Evolutionary conservation across 176 grass and related monocot species (phyloP), one percentile per base, ranked within the genome.

Genomic region (Echinochloa phyllopogon): DNA sequence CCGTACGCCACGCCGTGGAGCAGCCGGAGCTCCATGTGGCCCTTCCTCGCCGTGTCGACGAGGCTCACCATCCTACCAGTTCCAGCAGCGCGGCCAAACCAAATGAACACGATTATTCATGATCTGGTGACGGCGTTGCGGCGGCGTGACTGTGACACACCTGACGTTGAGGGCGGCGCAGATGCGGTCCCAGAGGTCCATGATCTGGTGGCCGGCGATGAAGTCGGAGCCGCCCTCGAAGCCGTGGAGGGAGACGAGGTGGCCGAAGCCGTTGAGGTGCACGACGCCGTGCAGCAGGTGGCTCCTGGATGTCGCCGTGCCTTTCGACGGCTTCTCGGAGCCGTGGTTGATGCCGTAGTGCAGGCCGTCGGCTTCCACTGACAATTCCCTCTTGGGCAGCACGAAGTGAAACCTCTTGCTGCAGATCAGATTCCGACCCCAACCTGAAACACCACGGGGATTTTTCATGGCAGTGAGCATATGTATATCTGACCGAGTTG

Each of bases 401-500:
- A 98, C 81, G 69, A 98, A 95, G 91, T 98, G 96, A 68, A 92
- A 98, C 77, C 96, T 88, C 83, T 95, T 95, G 89, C 83, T 92
- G 77, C 96, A 94, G 79, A 95, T 89, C 77, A 98, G 89, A 74
- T 95, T 73, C 41, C 88, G 64, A 43, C 96, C 91, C 96, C 93
- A 98, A 75, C 96, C 96, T 98, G 79, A 77, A 48, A 83, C 77
- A 45, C 18, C 42, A 44, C 14, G 50, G 36, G 53, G 69, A 60
- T 70, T 65, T 42, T 59, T 29, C 33, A 8, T 24, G 21, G 15
- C 0, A 33, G 36, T 71, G 20, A 51, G 12, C 36, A 43, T 27
- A 14, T 61, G 13, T 49, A 55, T 18, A 24, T 2, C 40, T 63
- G 57, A 33, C 8, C 45, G n/a, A 29, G 21, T 44, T 18, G 13